Conservation (phyloP, 192 early-diverging fungal species). For the Coemansia sp. region DNA sequence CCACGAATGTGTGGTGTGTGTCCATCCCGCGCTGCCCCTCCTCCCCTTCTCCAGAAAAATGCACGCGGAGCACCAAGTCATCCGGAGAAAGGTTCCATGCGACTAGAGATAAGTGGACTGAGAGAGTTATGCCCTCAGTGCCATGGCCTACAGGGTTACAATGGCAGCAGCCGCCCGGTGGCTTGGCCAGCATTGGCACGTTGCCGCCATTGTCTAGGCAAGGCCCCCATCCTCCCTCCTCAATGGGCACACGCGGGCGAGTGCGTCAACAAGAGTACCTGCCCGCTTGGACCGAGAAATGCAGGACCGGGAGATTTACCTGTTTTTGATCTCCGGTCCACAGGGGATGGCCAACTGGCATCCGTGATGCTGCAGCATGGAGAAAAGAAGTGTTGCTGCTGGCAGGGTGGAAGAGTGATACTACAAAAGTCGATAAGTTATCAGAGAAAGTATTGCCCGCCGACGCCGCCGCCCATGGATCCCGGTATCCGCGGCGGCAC, state of each 20-base stretch:
- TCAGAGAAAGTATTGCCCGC: conserved; percentile 52
- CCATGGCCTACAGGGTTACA: background rate
- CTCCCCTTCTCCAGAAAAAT: conserved; percentile 5
- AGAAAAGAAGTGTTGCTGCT: background rate
- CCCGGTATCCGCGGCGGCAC: conserved; percentile 54
- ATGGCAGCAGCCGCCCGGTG: background rate
- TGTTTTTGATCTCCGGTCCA: background rate
- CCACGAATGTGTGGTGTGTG: background rate
- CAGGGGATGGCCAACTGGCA: background rate
- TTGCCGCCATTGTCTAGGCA: background rate
- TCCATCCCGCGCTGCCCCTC: background rate
- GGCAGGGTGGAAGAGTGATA: background rate
- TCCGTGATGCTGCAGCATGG: background rate
- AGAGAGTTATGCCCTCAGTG: background rate
- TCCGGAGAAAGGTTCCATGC: background rate
- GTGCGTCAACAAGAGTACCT: background rate
- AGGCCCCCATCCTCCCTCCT: background rate
- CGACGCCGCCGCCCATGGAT: conserved; percentile 40
- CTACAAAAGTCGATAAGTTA: background rate
- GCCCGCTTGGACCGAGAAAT: background rate
- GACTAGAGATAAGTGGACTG: background rate
- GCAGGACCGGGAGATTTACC: background rate
- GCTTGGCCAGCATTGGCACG: background rate
- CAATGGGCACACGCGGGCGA: background rate
- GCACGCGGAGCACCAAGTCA: background rate